phyloP scores from a whole-genome alignment of 106 monocot species.

The Acorus calamus region DNA sequence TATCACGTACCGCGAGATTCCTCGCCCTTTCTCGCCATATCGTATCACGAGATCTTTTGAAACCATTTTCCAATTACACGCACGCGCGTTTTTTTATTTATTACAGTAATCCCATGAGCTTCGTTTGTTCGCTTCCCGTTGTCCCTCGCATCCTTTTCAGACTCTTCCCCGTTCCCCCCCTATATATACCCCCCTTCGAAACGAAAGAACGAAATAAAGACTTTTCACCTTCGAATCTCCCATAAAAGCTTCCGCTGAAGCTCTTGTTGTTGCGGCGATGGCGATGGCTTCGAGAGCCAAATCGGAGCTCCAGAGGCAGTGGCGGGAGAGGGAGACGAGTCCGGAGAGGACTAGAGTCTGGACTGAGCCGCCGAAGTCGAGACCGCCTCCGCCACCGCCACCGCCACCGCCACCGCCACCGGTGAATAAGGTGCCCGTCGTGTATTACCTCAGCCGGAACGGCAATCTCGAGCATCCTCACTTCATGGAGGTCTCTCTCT shows the following conservation, averaged over 20 bases:
- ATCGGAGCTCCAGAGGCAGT: conserved; percentile 11
- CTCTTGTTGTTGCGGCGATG: conserved; percentile 4
- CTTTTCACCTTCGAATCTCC: not conserved
- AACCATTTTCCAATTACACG: not conserved
- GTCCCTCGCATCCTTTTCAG: conserved; percentile 9
- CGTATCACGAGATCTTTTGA: not conserved
- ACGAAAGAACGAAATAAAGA: too few species aligned
- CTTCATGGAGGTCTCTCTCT: conserved; percentile 81
- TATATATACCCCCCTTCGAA: not conserved
- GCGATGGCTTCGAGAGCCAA: conserved; percentile 13
- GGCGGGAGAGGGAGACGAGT: conserved; percentile 29
- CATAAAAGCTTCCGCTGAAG: not conserved
- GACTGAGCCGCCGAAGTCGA: conserved; percentile 31
- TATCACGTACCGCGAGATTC: too few species aligned
- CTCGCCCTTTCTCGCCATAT: not conserved
- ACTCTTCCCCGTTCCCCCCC: not conserved
- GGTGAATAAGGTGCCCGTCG: conserved; percentile 50
- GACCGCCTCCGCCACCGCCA: not conserved
- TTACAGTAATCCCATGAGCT: not conserved
- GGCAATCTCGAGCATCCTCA: conserved; percentile 90
- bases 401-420: not conserved
- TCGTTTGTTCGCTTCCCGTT: conserved; percentile 5
- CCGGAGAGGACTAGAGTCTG: conserved; percentile 67
- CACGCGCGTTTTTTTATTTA: conserved; percentile 1
- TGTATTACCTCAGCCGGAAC: conserved; percentile 73